Conservation (phyloP, 768 basidiomycete genomes). For the Kwoniella mangroviensis region DNA sequence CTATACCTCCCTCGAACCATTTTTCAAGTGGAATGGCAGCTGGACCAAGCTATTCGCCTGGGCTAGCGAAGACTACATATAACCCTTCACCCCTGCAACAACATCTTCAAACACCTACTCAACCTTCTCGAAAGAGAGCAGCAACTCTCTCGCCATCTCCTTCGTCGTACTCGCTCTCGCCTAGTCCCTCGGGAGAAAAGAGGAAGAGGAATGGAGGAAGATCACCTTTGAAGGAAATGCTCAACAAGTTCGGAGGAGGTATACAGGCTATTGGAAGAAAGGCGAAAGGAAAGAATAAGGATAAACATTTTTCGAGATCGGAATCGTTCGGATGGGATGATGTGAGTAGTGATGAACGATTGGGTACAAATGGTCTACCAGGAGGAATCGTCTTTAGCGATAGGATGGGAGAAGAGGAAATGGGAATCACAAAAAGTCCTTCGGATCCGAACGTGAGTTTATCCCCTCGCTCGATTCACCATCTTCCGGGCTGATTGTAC, state of each 20-base stretch:
- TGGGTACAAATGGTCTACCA: slow-evolving; percentile 47
- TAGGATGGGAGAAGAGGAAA: slow-evolving; percentile 52
- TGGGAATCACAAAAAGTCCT: slow-evolving; percentile 19
- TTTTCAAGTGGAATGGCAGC: background rate
- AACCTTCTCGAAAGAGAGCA: slow-evolving; percentile 25
- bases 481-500: slow-evolving; percentile 3
- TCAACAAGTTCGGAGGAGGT: slow-evolving; percentile 44
- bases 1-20: slow-evolving; percentile 19
- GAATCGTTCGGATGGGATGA: slow-evolving; percentile 24
- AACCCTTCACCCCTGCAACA: slow-evolving; percentile 44
- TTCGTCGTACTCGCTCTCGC: slow-evolving; percentile 39
- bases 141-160: slow-evolving; percentile 38
- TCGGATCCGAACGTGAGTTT: slow-evolving; percentile 20
- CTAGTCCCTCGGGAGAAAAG: slow-evolving; percentile 38
- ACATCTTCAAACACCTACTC: slow-evolving; percentile 43
- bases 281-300: slow-evolving; percentile 39
- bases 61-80: slow-evolving; percentile 17
- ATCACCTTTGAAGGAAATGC: slow-evolving; percentile 50
- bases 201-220: slow-evolving; percentile 28
- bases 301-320: slow-evolving; percentile 24
- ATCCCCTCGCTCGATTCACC: background rate
- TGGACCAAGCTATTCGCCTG: slow-evolving; percentile 17
- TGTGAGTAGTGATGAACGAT: slow-evolving; percentile 25
- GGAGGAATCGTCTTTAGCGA: slow-evolving; percentile 52
- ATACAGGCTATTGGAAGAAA: slow-evolving; percentile 42